Conservation (phyloP, 2,329 filamentous ascomycete species). For the Fusarium chaquense region DNA sequence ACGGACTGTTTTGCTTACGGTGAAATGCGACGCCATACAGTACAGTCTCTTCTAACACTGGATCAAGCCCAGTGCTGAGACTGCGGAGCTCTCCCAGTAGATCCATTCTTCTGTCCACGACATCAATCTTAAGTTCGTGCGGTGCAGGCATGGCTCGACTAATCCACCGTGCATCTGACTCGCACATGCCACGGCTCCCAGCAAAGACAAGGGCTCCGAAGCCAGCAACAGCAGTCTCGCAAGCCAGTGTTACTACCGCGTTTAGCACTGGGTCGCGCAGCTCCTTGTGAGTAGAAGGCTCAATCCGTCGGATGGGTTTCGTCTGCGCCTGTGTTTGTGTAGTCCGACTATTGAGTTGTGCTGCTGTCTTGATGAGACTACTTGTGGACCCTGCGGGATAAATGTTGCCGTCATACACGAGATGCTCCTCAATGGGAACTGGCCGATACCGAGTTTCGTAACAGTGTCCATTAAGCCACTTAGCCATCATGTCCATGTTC, state of each 20-base stretch:
- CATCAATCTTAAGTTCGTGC: conserved; percentile 58
- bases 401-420: conserved; percentile 77
- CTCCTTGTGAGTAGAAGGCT: conserved; percentile 69
- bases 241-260: conserved; percentile 75
- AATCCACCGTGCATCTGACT: conserved; percentile 75
- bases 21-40: conserved; percentile 79
- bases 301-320: conserved; percentile 62
- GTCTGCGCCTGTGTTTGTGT: conserved; percentile 52
- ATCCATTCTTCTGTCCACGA: conserved; percentile 71
- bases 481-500: conserved; percentile 77
- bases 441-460: conserved; percentile 80
- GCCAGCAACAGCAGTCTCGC: conserved; percentile 75
- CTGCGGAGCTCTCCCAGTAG: conserved; percentile 75
- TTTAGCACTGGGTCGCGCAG: conserved; percentile 75
- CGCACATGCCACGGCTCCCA: conserved; percentile 74
- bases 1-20: conserved; percentile 56
- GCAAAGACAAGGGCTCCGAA: conserved; percentile 81
- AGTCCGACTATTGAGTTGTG: conserved; percentile 58
- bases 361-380: conserved; percentile 68
- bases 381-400: conserved; percentile 70
- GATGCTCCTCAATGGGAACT: conserved; percentile 79
- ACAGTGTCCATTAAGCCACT: conserved; percentile 77
- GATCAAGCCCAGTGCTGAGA: conserved; percentile 74
- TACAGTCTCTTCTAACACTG: conserved; percentile 72
- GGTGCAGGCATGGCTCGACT: conserved; percentile 72